Evolutionary conservation across 2,329 filamentous ascomycete species (phyloP).

Genomic region (Pseudogymnoascus sp.): DNA sequence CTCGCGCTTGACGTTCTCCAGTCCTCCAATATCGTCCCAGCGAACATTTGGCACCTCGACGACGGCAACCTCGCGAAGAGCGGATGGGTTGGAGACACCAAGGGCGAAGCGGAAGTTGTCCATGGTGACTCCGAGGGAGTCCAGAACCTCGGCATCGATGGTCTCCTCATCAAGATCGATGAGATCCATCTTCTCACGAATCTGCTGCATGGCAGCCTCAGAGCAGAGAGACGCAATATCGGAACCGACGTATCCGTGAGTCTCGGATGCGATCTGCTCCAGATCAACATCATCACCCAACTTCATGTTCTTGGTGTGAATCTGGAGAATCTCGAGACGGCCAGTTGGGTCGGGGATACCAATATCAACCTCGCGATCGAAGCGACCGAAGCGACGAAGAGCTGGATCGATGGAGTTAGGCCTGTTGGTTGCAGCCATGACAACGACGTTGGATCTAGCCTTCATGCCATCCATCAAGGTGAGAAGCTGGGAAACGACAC

Average conservation of each 20-base stretch:
- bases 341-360: constrained; percentile 96
- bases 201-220: constrained; percentile 99
- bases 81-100: constrained; percentile 95
- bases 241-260: constrained; percentile 97
- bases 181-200: constrained; percentile 99
- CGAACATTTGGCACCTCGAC: constrained; percentile 98
- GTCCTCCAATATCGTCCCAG: constrained; percentile 99
- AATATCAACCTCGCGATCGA: constrained; percentile 98
- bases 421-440: constrained; percentile 98
- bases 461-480: constrained; percentile 99
- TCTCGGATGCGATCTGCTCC: constrained; percentile 93
- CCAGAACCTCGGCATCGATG: constrained; percentile 95
- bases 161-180: constrained; percentile 99
- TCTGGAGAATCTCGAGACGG: constrained; percentile 96
- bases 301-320: constrained; percentile 99
- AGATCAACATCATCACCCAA: constrained; percentile 92
- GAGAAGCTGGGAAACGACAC: constrained; percentile 92
- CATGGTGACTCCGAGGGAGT: constrained; percentile 97
- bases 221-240: constrained; percentile 98
- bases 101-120: constrained; percentile 99
- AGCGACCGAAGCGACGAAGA: constrained; percentile 93
- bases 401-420: constrained; percentile 98
- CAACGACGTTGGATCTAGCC: constrained; percentile 94
- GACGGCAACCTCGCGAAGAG: constrained; percentile 95
- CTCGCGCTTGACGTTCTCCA: constrained; percentile 97